Percentiles rank a stretch among this genome's conserved stretches.
Conservation (phyloP, 495 filamentous ascomycete species). For the Neurospora sp. region DNA sequence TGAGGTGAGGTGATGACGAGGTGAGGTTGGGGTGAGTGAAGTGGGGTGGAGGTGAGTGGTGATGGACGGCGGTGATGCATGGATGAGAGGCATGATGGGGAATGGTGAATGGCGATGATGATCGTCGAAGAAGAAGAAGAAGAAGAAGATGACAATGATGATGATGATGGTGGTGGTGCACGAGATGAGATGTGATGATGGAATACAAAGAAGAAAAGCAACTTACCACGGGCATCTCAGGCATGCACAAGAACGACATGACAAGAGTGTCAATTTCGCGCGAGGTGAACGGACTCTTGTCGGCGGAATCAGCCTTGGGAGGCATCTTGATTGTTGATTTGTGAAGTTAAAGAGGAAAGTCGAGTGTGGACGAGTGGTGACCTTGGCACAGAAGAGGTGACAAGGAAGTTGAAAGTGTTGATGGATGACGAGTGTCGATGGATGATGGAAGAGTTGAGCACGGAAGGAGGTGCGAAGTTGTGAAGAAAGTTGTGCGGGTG, state of each 20-base stretch:
- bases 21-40: neutral
- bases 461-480: neutral
- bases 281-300: neutral
- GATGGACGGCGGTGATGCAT: neutral
- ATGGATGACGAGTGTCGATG: neutral
- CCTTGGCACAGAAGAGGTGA: neutral
- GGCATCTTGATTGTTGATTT: neutral
- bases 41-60: neutral
- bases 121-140: too few relatives aligned
- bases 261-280: constrained; percentile 4
- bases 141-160: neutral
- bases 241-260: constrained; percentile 5
- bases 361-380: neutral
- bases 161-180: neutral
- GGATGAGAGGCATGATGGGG: neutral
- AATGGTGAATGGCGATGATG: too few relatives aligned
- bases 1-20: neutral
- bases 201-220: neutral
- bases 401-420: neutral
- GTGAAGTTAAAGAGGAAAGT: neutral
- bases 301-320: neutral
- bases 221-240: constrained; percentile 2
- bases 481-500: neutral
- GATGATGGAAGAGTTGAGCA: neutral
- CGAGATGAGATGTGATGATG: neutral